These are phyloP conservation scores for Boletus rex-veris DNA, from an alignment of 768 basidiomycete species.

Conservation along the genomic window DNA sequence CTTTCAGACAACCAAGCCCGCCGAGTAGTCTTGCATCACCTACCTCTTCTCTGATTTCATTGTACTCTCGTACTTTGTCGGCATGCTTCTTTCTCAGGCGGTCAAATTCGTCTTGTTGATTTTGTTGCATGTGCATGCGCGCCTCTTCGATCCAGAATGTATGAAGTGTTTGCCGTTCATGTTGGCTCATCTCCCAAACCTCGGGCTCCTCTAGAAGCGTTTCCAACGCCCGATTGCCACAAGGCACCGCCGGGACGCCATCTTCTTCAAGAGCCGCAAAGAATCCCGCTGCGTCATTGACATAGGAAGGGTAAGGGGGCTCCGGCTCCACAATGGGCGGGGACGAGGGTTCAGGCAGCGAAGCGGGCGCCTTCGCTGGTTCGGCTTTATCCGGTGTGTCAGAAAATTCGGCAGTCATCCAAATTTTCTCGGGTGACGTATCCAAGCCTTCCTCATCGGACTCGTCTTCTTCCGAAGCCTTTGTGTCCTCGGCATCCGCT, in stretches of 20 bases:
- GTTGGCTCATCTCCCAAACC: conserved; percentile 53
- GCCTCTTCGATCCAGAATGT: conserved; percentile 46
- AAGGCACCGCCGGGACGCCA: conserved; percentile 38
- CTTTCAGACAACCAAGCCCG: not conserved
- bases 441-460: conserved; percentile 10
- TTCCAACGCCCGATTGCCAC: conserved; percentile 34
- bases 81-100: conserved; percentile 38
- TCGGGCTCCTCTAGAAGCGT: conserved; percentile 33
- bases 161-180: conserved; percentile 47
- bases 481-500: not conserved
- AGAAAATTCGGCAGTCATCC: conserved; percentile 20
- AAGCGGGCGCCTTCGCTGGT: not conserved
- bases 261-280: conserved; percentile 38
- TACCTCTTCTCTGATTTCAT: conserved; percentile 55
- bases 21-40: conserved; percentile 4
- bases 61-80: conserved; percentile 35
- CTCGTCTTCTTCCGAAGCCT: not conserved
- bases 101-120: conserved; percentile 42
- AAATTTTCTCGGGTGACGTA: conserved; percentile 25
- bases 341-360: not conserved
- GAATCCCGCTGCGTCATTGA: conserved; percentile 31
- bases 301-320: conserved; percentile 8
- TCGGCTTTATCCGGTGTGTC: not conserved
- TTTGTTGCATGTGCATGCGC: conserved; percentile 28
- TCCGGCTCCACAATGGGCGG: not conserved